Percentiles rank a stretch among this genome's conserved stretches.
These are phyloP conservation scores for Aspergillus caelatus DNA, from an alignment of 2,329 filamentous ascomycete genomes.

Conservation along the genomic window DNA sequence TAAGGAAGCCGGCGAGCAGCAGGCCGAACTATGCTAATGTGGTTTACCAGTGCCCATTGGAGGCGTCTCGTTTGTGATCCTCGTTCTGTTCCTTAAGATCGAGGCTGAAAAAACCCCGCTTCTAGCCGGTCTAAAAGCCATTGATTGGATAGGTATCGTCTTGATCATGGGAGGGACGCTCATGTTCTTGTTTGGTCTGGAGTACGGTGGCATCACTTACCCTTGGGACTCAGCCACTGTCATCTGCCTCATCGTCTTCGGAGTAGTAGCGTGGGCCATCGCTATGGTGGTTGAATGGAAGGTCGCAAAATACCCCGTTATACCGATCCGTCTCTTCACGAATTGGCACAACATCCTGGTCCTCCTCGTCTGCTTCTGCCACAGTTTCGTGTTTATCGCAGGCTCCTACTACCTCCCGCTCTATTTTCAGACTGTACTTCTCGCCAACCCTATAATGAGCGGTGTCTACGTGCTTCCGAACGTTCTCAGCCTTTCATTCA, in stretches of 20 bases:
- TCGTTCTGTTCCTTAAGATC: conserved; percentile 63
- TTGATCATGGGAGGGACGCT: conserved; percentile 75
- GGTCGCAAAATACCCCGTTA: conserved; percentile 74
- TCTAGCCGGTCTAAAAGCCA: conserved; percentile 59
- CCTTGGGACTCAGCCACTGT: conserved; percentile 77
- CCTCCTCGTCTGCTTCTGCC: conserved; percentile 69
- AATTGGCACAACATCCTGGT: conserved; percentile 67
- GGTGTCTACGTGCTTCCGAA: conserved; percentile 75
- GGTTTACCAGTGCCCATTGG: conserved; percentile 56
- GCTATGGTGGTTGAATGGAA: conserved; percentile 76
- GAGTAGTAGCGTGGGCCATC: conserved; percentile 61
- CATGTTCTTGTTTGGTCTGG: conserved; percentile 83
- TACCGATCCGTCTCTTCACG: conserved; percentile 72
- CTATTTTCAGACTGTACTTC: conserved; percentile 78
- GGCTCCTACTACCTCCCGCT: conserved; percentile 79
- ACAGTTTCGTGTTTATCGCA: conserved; percentile 77
- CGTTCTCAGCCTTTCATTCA: conserved; percentile 67
- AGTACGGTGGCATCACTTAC: conserved; percentile 75
- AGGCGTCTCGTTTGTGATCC: conserved; percentile 60
- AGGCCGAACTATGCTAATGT: conserved; percentile 12
- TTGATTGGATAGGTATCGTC: conserved; percentile 66
- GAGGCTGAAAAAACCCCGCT: conserved; percentile 64
- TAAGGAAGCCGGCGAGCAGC: conserved; percentile 19
- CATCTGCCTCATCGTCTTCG: conserved; percentile 77
- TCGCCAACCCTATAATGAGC: conserved; percentile 68